Percentiles rank a stretch among this genome's conserved stretches.
Conservation (phyloP, 495 filamentous ascomycete species). For the Penicillium steckii region DNA sequence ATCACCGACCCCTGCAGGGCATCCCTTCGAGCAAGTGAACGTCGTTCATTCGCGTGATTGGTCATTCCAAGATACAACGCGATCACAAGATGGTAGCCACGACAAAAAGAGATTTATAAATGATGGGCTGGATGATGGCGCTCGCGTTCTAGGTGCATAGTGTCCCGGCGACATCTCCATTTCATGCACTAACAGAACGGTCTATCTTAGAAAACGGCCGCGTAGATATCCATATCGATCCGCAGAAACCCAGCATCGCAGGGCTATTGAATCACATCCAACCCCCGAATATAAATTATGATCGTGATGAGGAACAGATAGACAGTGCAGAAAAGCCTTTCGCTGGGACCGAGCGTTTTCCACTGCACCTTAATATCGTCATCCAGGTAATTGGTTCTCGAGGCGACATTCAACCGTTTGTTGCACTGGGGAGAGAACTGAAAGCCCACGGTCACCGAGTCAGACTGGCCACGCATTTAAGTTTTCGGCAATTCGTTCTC, state of each 20-base stretch:
- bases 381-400: constrained; percentile 79
- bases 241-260: constrained; percentile 24
- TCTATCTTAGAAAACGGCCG: constrained; percentile 23
- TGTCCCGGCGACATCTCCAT: neutral
- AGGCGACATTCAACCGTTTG: constrained; percentile 80
- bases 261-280: constrained; percentile 18
- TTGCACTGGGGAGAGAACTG: constrained; percentile 64
- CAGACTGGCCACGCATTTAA: constrained; percentile 72
- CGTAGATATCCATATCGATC: constrained; percentile 25
- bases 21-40: neutral
- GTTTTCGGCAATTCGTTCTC: constrained; percentile 68
- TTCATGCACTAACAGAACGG: neutral
- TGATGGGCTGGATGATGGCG: neutral
- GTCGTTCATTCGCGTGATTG: neutral
- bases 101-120: neutral
- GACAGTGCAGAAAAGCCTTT: neutral
- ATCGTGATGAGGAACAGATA: neutral
- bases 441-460: constrained; percentile 74
- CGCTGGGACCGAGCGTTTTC: constrained; percentile 50
- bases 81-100: neutral
- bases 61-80: neutral
- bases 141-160: neutral
- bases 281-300: constrained; percentile 4
- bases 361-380: constrained; percentile 65
- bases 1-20: neutral